Evolutionary conservation across 1,139 yeast species (phyloP).

Genomic region (Suhomyces kunorum): DNA sequence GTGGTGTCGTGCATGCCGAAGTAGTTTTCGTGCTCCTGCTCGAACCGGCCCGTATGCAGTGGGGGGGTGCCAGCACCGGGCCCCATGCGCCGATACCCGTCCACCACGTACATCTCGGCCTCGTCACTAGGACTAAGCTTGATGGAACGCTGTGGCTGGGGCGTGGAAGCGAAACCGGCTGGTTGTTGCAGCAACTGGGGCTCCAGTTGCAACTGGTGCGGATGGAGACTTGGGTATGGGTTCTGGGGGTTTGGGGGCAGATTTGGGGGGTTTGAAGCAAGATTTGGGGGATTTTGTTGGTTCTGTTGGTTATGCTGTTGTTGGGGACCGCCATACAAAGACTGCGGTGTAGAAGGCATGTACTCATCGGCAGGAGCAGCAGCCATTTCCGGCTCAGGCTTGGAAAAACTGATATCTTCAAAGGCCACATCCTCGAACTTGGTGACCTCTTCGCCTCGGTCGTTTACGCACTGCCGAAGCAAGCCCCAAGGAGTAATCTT

Average conservation of each 20-base stretch:
- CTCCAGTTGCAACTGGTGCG: too few species aligned
- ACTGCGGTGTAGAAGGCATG: conserved; percentile 43
- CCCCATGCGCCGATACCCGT: conserved; percentile 32
- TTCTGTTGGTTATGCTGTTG: conserved; percentile 8
- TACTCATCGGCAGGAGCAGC: conserved; percentile 15
- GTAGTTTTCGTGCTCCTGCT: conserved; percentile 43
- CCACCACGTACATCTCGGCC: conserved; percentile 43
- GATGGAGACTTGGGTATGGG: too few species aligned
- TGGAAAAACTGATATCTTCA: conserved; percentile 35
- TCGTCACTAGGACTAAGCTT: conserved; percentile 42
- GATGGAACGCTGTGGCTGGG: conserved; percentile 11
- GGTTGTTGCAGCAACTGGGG: too few species aligned
- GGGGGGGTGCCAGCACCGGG: conserved; percentile 19
- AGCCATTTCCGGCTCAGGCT: conserved; percentile 7
- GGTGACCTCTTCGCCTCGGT: conserved; percentile 39
- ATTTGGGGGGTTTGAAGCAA: too few species aligned
- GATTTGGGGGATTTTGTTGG: conserved; percentile 1
- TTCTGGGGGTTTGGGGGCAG: not conserved
- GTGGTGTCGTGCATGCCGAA: conserved; percentile 31
- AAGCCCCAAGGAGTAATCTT: conserved; percentile 67
- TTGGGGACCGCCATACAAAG: conserved; percentile 23
- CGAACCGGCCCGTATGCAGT: conserved; percentile 18
- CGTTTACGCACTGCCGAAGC: conserved; percentile 35
- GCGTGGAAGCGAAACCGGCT: too few species aligned
- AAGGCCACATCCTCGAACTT: conserved; percentile 48